Base-by-base conservation (phyloP, 768 basidiomycete genomes). In the Agaricus blazei region DNA sequence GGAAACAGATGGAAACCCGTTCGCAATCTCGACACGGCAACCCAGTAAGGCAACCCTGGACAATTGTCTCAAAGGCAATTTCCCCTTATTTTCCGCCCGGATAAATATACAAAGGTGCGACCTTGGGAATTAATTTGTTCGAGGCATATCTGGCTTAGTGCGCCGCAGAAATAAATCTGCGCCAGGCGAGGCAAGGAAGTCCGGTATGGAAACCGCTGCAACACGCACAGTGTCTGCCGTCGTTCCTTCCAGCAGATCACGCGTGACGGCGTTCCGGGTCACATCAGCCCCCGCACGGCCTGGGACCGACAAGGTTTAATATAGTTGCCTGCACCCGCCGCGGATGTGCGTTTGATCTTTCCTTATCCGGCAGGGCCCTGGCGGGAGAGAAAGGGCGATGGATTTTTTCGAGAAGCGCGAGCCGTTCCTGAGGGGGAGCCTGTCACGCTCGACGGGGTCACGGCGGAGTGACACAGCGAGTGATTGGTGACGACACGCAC, bases 1-100 rank as follows among this genome's bases (percentile, higher is more conserved):
- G 67, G 63, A 68, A 57, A 43, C 67, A 66, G 66, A 70, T 66
- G 67, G 63, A 68, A 57, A 43, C 49, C 48, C 24, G 48, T 50
- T 37, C 27, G 48, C 31, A 56, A 49, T 56, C 54, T 56, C 29
- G 37, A 56, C 54, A 56, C 48, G 36, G 48, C 54, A 31, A 23
- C 54, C 54, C 34, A 50, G 54, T 56, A 56, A 44, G 54, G 54
- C 48, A 59, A 51, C 28, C 58, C 43, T 49, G 36, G 48, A 34
- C 52, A 27, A 42, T 56, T 50, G 54, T 52, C 56, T 51, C 52
- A 36, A 48, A 52, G 40, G 36, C 43, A 37, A 41, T 14, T 60
- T 53, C 66, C 65, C 63, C 56, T 60, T 65, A 58, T 62, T 62
- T 63, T 62, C 62, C 62, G 54, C 60, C 58, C 60, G 60, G 59